phyloP scores from a whole-genome alignment of 371 early-diverging fungal genomes.

The Batkoa obscura region DNA sequence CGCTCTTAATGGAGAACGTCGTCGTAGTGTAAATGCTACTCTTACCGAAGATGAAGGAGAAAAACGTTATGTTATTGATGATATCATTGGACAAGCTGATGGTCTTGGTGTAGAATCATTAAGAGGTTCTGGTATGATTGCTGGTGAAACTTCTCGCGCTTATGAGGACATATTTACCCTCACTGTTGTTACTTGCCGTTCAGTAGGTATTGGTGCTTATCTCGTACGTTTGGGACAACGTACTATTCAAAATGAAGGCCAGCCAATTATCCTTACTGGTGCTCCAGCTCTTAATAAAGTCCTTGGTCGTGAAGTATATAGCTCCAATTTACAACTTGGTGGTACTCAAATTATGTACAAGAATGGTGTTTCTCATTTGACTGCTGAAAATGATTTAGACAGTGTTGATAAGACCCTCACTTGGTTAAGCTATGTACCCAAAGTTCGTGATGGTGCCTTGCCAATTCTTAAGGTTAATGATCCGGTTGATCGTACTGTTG shows the following conservation, averaged over 20 bases:
- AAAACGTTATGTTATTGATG: conserved; percentile 61
- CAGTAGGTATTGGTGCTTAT: conserved; percentile 98
- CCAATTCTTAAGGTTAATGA: conserved; percentile 32
- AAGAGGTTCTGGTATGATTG: conserved; percentile 93
- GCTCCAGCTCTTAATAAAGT: conserved; percentile 97
- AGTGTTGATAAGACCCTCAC: conserved; percentile 82
- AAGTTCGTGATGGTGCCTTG: conserved; percentile 34
- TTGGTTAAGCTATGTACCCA: conserved; percentile 90
- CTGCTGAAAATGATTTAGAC: conserved; percentile 84
- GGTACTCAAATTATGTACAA: conserved; percentile 97
- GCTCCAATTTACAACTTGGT: conserved; percentile 95
- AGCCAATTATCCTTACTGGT: conserved; percentile 96
- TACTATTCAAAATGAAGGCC: conserved; percentile 90
- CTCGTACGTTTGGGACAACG: conserved; percentile 96
- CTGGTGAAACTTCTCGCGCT: conserved; percentile 90
- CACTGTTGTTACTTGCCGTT: conserved; percentile 92
- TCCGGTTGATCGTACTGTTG: conserved; percentile 50
- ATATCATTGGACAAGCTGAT: conserved; percentile 75
- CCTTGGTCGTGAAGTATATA: conserved; percentile 93
- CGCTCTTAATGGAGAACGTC: conserved; percentile 27
- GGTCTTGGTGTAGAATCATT: conserved; percentile 98
- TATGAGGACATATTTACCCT: conserved; percentile 95
- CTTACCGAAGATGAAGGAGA: conserved; percentile 50
- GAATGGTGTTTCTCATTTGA: conserved; percentile 95
- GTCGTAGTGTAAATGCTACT: conserved; percentile 43